Evolutionary conservation across 1,284 basidiomycete species (phyloP), one percentile per base, ranked within the genome.

Genomic region (Porogramme epimiltina): DNA sequence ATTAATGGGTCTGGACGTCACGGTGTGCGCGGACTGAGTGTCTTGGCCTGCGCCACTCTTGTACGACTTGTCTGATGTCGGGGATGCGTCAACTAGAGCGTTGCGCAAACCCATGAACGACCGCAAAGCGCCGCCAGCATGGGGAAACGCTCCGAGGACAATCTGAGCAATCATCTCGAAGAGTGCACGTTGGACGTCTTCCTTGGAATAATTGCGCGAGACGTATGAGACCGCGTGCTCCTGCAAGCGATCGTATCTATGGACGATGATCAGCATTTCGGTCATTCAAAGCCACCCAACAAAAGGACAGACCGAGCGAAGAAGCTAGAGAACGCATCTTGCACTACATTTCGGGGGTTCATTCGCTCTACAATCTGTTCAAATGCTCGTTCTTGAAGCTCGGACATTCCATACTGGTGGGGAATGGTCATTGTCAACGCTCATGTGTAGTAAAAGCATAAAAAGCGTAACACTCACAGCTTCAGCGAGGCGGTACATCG

Each of bases 401-500:
- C 54, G 37, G 47, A 26, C 5, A 59, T 56, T 11, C 44, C 38
- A 16, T 47, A 47, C 56, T 58, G 28, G 6, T 4, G 9, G 34
- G 16, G 8, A n/a, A 37, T 5, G 5, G n/a, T 18, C 34, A 37
- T 6, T 37, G 13, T 16, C 6, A 5, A n/a, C 10, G n/a, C n/a
- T n/a, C n/a, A n/a, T n/a, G n/a, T n/a, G n/a, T n/a, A n/a, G n/a
- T n/a, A n/a, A n/a, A n/a, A 16, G 16, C 34, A 18, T 16, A 37
- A 13, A 37, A 5, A 5, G 9, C 5, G 34, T 37, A 16, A 42
- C 2, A 38, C 55, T 18, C 23, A 66, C 64, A 22, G 51, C 56
- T 26, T 66, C 64, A 10, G 62, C 64, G 0, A 66, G 37, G 2
- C 64, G 60, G 31, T 61, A 66, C 54, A 63, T 63, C 4, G 62